Conservation (phyloP, 1,139 yeast species). For the Diutina catenulata region DNA sequence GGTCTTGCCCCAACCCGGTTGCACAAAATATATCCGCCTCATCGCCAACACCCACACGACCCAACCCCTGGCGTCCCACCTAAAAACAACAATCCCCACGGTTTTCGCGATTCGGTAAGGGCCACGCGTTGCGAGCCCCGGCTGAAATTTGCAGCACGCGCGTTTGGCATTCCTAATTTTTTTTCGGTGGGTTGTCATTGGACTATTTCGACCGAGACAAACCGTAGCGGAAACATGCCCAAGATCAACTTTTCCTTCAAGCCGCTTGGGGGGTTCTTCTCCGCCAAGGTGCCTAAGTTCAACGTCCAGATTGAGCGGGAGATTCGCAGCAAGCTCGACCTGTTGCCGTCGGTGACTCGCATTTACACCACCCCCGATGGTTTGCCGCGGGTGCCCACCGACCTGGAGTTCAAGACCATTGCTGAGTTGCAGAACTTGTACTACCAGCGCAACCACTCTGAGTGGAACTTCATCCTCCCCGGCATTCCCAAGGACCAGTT, state of each 20-base stretch:
- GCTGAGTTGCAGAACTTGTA: slow-evolving; percentile 61
- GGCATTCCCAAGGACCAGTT: slow-evolving; percentile 43
- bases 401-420: slow-evolving; percentile 60
- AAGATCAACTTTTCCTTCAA: slow-evolving; percentile 4
- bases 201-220: too few species aligned
- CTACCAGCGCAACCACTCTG: slow-evolving; percentile 46
- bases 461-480: slow-evolving; percentile 51
- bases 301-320: slow-evolving; percentile 5
- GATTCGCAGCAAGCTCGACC: slow-evolving; percentile 15
- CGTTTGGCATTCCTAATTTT: too few species aligned
- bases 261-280: slow-evolving; percentile 5
- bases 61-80: too few species aligned
- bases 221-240: slow-evolving; percentile 5
- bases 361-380: slow-evolving; percentile 73
- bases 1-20: too few species aligned
- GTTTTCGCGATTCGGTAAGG: too few species aligned
- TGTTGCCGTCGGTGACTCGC: slow-evolving; percentile 44
- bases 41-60: too few species aligned
- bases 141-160: too few species aligned
- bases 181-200: too few species aligned
- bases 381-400: slow-evolving; percentile 59
- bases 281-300: slow-evolving; percentile 5
- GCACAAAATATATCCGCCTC: too few species aligned
- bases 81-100: too few species aligned
- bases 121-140: too few species aligned